phyloP scores from a whole-genome alignment of 768 basidiomycete species.

The Pisolithus microcarpus region DNA sequence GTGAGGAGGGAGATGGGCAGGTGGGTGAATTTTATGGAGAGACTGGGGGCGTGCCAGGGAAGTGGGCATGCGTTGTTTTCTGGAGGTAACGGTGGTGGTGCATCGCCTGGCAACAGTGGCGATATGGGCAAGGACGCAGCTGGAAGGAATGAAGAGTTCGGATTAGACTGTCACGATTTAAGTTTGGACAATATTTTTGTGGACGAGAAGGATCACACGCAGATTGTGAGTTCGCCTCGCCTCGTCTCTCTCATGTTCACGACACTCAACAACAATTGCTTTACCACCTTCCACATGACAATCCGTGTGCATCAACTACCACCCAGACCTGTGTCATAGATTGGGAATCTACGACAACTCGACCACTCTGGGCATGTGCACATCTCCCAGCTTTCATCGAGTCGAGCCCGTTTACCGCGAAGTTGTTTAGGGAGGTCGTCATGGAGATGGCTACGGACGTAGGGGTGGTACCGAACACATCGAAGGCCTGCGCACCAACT shows the following conservation, averaged over 20 bases:
- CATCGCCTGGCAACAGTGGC: no score
- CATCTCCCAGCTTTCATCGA: constrained; percentile 77
- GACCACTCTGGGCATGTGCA: constrained; percentile 80
- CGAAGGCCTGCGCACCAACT: constrained; percentile 10
- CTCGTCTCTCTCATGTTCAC: neutral
- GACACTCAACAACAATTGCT: neutral
- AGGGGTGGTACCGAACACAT: neutral
- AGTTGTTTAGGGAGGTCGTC: constrained; percentile 63
- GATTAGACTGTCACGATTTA: constrained; percentile 79
- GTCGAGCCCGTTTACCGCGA: constrained; percentile 66
- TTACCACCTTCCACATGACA: neutral
- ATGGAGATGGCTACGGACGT: constrained; percentile 33
- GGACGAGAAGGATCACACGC: constrained; percentile 56
- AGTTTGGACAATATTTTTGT: constrained; percentile 84
- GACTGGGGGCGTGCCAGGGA: constrained; percentile 33
- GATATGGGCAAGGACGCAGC: constrained; percentile 2
- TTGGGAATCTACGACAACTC: constrained; percentile 86
- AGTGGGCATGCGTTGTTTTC: constrained; percentile 7
- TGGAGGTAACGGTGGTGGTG: neutral
- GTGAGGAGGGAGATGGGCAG: constrained; percentile 66
- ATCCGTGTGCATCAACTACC: neutral
- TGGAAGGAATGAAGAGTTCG: constrained; percentile 51
- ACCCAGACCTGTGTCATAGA: constrained; percentile 78
- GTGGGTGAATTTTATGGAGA: constrained; percentile 65
- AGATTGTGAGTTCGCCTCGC: constrained; percentile 49